Evolutionary conservation across 2,329 filamentous ascomycete genomes (phyloP), one percentile per base, ranked within the genome.

Genomic region (Mycogone perniciosa): DNA sequence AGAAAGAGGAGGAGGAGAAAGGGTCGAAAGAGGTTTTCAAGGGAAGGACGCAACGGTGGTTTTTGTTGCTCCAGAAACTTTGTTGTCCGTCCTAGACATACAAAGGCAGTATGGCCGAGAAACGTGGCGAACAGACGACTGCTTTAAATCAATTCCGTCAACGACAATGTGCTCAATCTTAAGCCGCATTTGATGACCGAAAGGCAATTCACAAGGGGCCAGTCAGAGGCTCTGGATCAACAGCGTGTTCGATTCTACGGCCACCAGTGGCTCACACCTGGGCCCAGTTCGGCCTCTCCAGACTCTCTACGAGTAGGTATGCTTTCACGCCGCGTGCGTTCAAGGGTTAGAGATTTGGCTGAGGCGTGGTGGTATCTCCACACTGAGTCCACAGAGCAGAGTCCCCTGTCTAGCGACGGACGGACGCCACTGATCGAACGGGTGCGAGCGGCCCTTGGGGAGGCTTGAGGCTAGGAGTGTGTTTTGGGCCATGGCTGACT

Each of bases 171-270:
- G 38, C 44, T 52, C 49, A 40, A 33, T 49, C 42, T 52, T 52
- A 52, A 35, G 50, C 53, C 55, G 56, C 48, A 48, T 56, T 54
- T 40, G 49, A 54, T 51, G 47, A 50, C 46, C 44, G 54, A 55
- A 45, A 46, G n/a, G 31, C 39, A 44, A 37, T 11, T 39, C 39
- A 20, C 29, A 27, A 11, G 46, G 48, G 20, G 43, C 58, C 58
- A 60, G 52, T 60, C 40, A 60, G 46, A 56, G 27, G 7, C 7
- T 20, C 31, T 26, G 33, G 43, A 20, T 30, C 47, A 26, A 29
- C 47, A 53, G 54, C 54, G 58, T 59, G 57, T 51, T 47, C 50
- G 44, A 55, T 37, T 40, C 45, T 48, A 27, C 48, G 53, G 48
- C 56, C 43, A 47, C 48, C 41, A 57, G 53, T 50, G 50, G 46